Evolutionary conservation across 345 rosid genomes (phyloP).

Genomic region (Pistacia vera): DNA sequence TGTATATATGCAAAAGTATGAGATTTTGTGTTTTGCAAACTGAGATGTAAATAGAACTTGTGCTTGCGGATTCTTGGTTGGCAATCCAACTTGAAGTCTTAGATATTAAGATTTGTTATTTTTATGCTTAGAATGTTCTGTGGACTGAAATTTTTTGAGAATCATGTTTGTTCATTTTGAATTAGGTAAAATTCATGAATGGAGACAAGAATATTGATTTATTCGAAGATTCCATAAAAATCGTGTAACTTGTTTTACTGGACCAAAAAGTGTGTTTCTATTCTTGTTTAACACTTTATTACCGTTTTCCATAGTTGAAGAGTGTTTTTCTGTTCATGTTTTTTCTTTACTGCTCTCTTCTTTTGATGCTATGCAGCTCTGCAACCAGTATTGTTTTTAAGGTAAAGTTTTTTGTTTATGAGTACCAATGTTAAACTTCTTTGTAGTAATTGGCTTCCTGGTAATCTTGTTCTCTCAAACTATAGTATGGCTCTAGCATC

Average conservation of each 20-base stretch:
- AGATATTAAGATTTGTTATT: neutral
- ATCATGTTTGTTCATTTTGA: neutral
- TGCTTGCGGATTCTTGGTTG: neutral
- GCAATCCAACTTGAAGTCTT: neutral
- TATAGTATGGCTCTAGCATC: neutral
- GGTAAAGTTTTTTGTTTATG: neutral
- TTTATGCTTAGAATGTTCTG: neutral
- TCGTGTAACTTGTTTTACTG: no score
- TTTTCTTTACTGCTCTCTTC: neutral
- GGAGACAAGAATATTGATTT: neutral
- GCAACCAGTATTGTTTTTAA: neutral
- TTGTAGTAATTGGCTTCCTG: neutral
- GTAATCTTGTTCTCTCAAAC: neutral
- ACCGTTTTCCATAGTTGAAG: neutral
- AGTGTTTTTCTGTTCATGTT: neutral
- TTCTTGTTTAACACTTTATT: neutral
- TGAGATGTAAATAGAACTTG: neutral
- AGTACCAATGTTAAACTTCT: neutral
- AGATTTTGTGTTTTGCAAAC: neutral
- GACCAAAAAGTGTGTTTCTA: neutral
- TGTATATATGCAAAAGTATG: neutral
- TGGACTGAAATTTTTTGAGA: neutral
- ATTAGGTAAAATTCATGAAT: neutral
- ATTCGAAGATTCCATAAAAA: neutral
- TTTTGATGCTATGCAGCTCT: neutral